Conservation (phyloP, 495 filamentous ascomycete species). For the Usnea hakonensis region DNA sequence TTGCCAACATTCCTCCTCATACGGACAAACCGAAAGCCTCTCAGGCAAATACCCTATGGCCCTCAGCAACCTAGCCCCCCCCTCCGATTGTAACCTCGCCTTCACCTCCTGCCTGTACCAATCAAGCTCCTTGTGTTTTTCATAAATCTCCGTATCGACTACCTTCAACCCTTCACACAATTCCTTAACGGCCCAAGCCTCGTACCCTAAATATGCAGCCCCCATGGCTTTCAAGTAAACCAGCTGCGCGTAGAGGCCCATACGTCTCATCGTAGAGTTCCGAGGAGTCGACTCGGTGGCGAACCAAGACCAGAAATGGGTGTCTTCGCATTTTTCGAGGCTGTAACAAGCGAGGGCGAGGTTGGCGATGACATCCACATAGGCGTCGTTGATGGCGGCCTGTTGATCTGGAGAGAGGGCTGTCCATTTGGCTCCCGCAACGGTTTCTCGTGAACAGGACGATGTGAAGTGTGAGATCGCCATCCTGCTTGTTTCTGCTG, state of each 20-base stretch:
- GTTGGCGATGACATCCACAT: neutral
- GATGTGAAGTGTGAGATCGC: neutral
- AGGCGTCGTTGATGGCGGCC: neutral
- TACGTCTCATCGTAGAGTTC: neutral
- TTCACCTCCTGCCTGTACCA: neutral
- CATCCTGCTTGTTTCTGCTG: neutral
- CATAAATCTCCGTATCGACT: neutral
- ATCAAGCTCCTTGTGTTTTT: neutral
- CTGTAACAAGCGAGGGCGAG: neutral
- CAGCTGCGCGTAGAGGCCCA: neutral
- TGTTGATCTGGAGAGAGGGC: neutral
- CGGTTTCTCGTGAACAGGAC: neutral
- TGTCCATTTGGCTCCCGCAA: neutral
- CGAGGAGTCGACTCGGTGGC: neutral
- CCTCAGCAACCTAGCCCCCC: too few species aligned
- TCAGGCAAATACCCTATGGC: too few species aligned
- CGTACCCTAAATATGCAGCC: neutral
- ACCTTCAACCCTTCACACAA: neutral
- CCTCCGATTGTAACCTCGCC: too few species aligned
- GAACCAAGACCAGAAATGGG: neutral
- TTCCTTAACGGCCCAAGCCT: neutral
- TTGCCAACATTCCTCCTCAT: too few species aligned
- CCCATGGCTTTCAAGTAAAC: neutral
- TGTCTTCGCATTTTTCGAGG: neutral
- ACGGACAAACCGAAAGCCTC: too few species aligned